Evolutionary conservation across 176 grass and related monocot species (phyloP), one percentile per base, ranked within the genome.

Genomic region (Aegilops bicornis): DNA sequence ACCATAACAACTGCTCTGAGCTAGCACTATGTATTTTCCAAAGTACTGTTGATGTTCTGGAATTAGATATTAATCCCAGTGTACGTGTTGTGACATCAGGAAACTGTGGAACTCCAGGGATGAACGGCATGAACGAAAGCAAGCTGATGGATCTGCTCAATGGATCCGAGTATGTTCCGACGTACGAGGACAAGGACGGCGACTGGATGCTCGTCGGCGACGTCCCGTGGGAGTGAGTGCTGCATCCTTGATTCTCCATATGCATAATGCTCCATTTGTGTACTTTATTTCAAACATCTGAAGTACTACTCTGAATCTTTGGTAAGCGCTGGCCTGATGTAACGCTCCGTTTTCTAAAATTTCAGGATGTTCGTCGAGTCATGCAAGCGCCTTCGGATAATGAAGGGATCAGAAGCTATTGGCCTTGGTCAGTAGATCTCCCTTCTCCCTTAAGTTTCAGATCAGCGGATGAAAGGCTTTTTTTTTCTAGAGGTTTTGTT

Each of bases 401-500:
- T 96, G 97, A 96, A 92, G 84, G 94, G 97, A 87, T 99, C 97
- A 66, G 97, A 99, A 91, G 97, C 92, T 68, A 94, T 94, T 91
- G 94, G 94, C 76, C 94, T 99, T 10, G 94, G 97, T 98, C 40
- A 91, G 91, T 91, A 37, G 7, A 87, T 72, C 8, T 58, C 35
- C 72, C 77, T 10, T 72, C 8, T 58, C 42, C 77, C 77, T 10
- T 70, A 87, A 54, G 25, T 52, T 89, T 80, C 19, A 61, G 6
- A 80, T 75, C 52, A 74, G 84, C 50, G 35, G 48, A 23, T 50
- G 39, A 35, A 74, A 73, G 15, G 10, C 1, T 52, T 52, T 54
- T 52, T 30, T n/a, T 30, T 20, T 76, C 10, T 36, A 11, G 1
- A 50, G 12, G 19, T 69, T 69, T n/a, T 54, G 4, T 56, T 22